Evolutionary conservation across 2,329 filamentous ascomycete species (phyloP), one percentile per base, ranked within the genome.

Genomic region (Apiospora kogelbergensis): DNA sequence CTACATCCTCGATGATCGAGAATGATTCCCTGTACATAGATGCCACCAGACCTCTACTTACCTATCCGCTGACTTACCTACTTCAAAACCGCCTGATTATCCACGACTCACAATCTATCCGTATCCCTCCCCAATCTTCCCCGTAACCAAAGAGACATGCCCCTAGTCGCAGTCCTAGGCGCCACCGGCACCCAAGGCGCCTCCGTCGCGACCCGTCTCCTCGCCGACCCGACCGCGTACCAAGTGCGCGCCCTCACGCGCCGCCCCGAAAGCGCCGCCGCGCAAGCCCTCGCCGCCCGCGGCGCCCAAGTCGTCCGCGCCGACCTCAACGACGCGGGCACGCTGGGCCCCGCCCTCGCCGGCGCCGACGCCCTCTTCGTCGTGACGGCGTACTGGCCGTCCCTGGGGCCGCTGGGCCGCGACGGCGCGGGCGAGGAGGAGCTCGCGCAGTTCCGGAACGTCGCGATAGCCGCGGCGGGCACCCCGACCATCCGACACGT

Each of bases 341-440:
- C 73, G 0, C 70, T 78, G 2, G 17, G 9, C 3, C 42, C 67
- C 1, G 76, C 76, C 2, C 73, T 78, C 26, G 26, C 70, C 11
- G 75, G 73, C 33, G 72, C 73, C 33, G n/a, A 71, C 3, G 74
- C 73, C 22, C 70, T 80, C 63, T 79, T 77, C 42, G 72, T 71
- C 1, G 74, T 78, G 9, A 80, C 72, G 24, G 74, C 78, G 70
- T 78, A 74, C 66, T 77, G 73, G 72, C 71, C 63, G 63, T 72
- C 72, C 15, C 69, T 75, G 48, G 15, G 46, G 33, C 26, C 57
- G 22, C 68, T 67, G 13, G 68, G 67, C 24, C 40, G 45, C 22
- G 68, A 70, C 65, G 57, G 67, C 2, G 73, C 72, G 10, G 67
- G 70, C 42, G 57, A 63, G 68, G 48, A 70, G 48, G 74, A 76